These are phyloP conservation scores for Nakataea oryzae DNA, from an alignment of 2,329 filamentous ascomycete genomes.

Conservation along the genomic window DNA sequence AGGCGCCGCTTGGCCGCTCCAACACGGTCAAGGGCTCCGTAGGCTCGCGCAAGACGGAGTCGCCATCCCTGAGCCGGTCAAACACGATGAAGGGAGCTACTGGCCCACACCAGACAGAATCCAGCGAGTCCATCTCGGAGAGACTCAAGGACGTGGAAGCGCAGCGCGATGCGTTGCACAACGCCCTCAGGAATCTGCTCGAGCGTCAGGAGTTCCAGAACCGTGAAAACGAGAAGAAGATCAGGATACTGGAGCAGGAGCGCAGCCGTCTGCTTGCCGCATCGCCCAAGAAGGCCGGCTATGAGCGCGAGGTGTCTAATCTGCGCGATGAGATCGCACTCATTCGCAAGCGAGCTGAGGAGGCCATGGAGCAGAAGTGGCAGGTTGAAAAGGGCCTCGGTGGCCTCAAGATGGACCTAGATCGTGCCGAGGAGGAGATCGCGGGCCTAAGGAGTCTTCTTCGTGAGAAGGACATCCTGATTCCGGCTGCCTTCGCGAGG, in stretches of 20 bases:
- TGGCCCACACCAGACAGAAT: slow-evolving; percentile 32
- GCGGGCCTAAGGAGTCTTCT: slow-evolving; percentile 69
- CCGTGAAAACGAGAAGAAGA: slow-evolving; percentile 72
- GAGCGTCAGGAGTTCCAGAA: slow-evolving; percentile 79
- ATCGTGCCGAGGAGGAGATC: slow-evolving; percentile 90
- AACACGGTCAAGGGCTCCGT: slow-evolving; percentile 40
- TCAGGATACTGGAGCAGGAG: slow-evolving; percentile 66
- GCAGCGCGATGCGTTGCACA: slow-evolving; percentile 86
- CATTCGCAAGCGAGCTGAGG: slow-evolving; percentile 78
- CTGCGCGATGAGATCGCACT: slow-evolving; percentile 77
- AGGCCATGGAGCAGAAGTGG: slow-evolving; percentile 92
- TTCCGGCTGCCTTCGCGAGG: slow-evolving; percentile 49
- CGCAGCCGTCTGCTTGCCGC: slow-evolving; percentile 60
- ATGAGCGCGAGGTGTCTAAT: slow-evolving; percentile 70
- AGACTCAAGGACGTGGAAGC: slow-evolving; percentile 86
- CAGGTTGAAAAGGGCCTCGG: slow-evolving; percentile 20
- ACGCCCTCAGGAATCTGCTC: slow-evolving; percentile 73
- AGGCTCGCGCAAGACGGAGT: not conserved
- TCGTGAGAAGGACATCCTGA: slow-evolving; percentile 70
- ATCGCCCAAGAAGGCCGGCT: slow-evolving; percentile 65
- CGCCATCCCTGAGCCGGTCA: not conserved
- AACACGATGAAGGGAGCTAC: not conserved
- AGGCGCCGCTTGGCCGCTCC: slow-evolving; percentile 36
- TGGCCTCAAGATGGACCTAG: slow-evolving; percentile 76
- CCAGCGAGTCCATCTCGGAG: slow-evolving; percentile 62